Base-by-base conservation (phyloP, 306 rosid genomes). In the Lagenaria siceraria region DNA sequence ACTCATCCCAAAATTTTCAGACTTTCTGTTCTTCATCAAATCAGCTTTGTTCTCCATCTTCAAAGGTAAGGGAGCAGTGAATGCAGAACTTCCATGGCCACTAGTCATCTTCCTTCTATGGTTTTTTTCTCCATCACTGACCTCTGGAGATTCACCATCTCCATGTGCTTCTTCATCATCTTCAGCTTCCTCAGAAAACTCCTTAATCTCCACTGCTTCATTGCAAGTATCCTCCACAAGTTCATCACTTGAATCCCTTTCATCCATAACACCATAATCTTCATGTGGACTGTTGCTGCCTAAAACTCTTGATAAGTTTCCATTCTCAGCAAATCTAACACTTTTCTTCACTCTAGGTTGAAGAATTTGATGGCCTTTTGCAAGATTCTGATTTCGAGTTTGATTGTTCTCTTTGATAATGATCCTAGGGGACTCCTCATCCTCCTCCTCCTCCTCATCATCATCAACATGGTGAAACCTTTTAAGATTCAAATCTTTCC, bases 31-130 rank as follows among this genome's bases (percentile, higher is more conserved):
- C 77, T 79, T 88, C 76, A 76, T 64, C 79, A 65, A 78, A 38
- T 83, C 97, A 52, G 76, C 83, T 79, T 86, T 88, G 42, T 86
- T 80, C 83, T 90, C 99, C 99, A 96, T 96, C 81, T 86, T 88
- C 68, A 89, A 74, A 21, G 97, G 97, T 84, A 89, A 72, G 24
- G 99, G 98, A 56, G 98, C 85, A 10, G 97, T 84, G 82, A 89
- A 90, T 58, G 87, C 54, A 80, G 83, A 48, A 76, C 59, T 82
- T 38, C 75, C 90, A 65, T 79, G 82, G 36, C 59, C 86, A 56
- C 82, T 85, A 40, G 54, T 77, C 6, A 69, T 58, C 66, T 46
- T 51, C 42, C 82, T 83, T 82, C 72, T 78, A 29, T 21, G 51
- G 35, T 58, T 84, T 82, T 80, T 84, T 87, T 83, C 91, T 54